Conservation (phyloP, 371 early-diverging fungal genomes). For the Actinomortierella ambigua region DNA sequence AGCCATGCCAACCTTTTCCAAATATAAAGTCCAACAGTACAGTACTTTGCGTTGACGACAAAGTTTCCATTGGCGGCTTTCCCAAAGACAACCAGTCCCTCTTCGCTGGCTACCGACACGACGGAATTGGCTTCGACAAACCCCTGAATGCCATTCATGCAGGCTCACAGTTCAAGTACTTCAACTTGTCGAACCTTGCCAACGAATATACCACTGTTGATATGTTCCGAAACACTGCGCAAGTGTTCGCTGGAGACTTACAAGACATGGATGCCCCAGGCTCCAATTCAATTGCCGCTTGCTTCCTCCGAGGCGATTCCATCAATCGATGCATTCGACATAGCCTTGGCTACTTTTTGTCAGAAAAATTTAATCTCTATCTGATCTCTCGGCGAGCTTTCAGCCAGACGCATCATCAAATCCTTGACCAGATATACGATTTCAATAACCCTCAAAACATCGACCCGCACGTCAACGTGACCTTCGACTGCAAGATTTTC, state of each 20-base stretch:
- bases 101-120: no score
- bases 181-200: background rate
- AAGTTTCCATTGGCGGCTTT: no score
- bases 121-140: no score
- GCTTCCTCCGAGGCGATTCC: background rate
- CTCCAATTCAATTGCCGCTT: background rate
- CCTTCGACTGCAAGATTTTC: background rate
- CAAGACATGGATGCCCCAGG: background rate
- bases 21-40: no score
- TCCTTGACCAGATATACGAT: background rate
- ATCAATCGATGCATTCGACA: background rate
- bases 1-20: no score
- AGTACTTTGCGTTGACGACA: no score
- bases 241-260: background rate
- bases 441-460: no score
- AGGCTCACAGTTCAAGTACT: slow-evolving; percentile 1
- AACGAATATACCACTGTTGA: background rate
- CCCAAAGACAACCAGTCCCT: no score
- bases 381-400: background rate
- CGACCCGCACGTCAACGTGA: background rate
- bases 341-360: background rate
- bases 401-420: background rate
- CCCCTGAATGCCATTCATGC: no score
- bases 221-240: background rate
- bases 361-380: background rate